phyloP scores from a whole-genome alignment of 2,329 filamentous ascomycete species.

The Parastagonospora nodorum region DNA sequence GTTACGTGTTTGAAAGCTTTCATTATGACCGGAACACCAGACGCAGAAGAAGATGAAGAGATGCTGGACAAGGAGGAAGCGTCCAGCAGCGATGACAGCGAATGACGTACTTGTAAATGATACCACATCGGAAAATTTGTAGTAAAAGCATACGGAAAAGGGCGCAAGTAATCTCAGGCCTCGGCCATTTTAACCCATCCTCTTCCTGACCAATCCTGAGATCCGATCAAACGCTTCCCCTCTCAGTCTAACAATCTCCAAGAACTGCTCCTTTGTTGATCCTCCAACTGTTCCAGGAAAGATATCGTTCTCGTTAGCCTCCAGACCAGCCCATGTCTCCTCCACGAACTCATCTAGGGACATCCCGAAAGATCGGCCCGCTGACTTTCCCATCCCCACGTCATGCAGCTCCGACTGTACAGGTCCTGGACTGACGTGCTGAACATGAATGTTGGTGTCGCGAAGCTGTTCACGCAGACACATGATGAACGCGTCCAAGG shows the following conservation, averaged over 20 bases:
- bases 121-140: slow-evolving; percentile 12
- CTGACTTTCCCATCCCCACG: slow-evolving; percentile 47
- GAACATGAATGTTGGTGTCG: slow-evolving; percentile 45
- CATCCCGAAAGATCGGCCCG: slow-evolving; percentile 55
- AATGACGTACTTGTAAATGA: slow-evolving; percentile 19
- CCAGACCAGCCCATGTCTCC: slow-evolving; percentile 52
- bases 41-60: slow-evolving; percentile 29
- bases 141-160: neutral
- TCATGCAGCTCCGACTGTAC: slow-evolving; percentile 59
- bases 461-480: slow-evolving; percentile 52
- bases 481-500: slow-evolving; percentile 56
- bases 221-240: slow-evolving; percentile 22
- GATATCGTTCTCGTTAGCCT: slow-evolving; percentile 50
- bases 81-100: slow-evolving; percentile 28
- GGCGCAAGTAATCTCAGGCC: neutral
- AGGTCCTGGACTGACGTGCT: slow-evolving; percentile 56
- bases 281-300: slow-evolving; percentile 42
- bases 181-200: neutral
- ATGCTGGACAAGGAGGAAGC: slow-evolving; percentile 21
- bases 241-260: slow-evolving; percentile 41
- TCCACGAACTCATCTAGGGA: slow-evolving; percentile 53
- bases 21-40: slow-evolving; percentile 67
- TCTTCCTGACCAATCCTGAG: slow-evolving; percentile 9
- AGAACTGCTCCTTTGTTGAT: slow-evolving; percentile 32
- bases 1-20: slow-evolving; percentile 90